Percentiles rank a stretch among this genome's conserved stretches.
Conservation (phyloP, 1,284 basidiomycete genomes). For the Tilletia walkeri region DNA sequence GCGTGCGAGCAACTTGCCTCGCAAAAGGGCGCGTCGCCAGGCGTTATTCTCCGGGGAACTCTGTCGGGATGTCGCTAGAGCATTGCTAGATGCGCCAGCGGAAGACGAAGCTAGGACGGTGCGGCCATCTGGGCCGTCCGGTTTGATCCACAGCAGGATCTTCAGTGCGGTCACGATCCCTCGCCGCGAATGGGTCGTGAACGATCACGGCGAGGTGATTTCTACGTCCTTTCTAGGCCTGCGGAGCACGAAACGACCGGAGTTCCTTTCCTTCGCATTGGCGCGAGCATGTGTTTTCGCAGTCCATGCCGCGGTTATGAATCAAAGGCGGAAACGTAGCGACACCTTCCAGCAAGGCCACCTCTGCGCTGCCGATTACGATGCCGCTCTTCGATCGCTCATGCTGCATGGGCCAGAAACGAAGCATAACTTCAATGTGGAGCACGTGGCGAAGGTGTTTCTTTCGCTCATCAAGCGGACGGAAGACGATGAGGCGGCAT, state of each 20-base stretch:
- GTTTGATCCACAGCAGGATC: too few species aligned
- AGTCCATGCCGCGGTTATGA: not conserved
- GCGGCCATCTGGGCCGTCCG: not conserved
- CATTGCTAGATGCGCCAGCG: not conserved
- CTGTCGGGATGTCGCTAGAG: not conserved
- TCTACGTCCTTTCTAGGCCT: not conserved
- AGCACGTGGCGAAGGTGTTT: not conserved
- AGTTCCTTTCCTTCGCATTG: not conserved
- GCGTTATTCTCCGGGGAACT: not conserved
- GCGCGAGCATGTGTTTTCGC: constrained; percentile 7
- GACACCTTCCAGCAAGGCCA: not conserved
- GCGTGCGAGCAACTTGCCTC: not conserved
- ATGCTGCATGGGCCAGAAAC: too few species aligned
- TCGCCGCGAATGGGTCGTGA: not conserved
- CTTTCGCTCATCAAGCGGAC: not conserved
- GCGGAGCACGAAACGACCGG: not conserved
- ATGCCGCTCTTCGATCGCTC: not conserved
- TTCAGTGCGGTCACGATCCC: not conserved
- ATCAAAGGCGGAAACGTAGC: not conserved
- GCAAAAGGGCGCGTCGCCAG: not conserved
- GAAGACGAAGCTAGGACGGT: not conserved
- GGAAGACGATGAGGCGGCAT: too few species aligned
- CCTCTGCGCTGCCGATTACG: not conserved
- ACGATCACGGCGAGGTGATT: not conserved
- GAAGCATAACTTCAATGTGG: too few species aligned